Base-by-base conservation (phyloP, 371 early-diverging fungal species). In the Apophysomyces sp. region DNA sequence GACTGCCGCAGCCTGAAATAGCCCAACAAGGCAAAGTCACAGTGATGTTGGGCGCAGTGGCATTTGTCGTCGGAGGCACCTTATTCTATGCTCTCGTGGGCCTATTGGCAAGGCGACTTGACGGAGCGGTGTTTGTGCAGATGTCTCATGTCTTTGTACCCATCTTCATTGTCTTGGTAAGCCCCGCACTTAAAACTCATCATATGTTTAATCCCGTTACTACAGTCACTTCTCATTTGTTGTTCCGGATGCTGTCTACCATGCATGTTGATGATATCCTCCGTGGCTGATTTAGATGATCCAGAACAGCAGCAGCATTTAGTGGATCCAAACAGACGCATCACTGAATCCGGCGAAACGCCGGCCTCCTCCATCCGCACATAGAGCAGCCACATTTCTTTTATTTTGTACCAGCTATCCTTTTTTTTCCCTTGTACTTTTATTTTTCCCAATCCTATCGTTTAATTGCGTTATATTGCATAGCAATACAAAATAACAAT, bases 231-330 rank as follows among this genome's bases (percentile, higher is more conserved):
- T 40, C 54, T 85, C 11, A 66, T 91, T 27, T 90, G 91, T 63
- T 90, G 91, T 55, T 73, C 82, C 7, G 90, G 90, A 16, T 92
- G 91, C 65, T 90, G 90, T 68, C 72, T 90, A 41, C 94, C 94
- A 8, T 89, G 88, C 58, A 60, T 81, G 37, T 29, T 76, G 6
- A 76, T 66, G 60, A 29, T 77, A 12, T 71, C 73, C 13, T 59
- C 69, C 18, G 58, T 66, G 11, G 61, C 69, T 27, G 77, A 74
- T 36, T 21, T 73, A 41, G 73, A 73, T 1, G 76, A 75, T 21
- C 26, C 51, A 2, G 72, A 72, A 36, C 66, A 67, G 15, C 37
- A 37, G 15, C 71, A 66, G 39, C 55, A 30, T 13, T 52, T 70
- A 26, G 65, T 70, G 15, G 66, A 64, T 58, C 63, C 68, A 37